Conservation (phyloP, 176 grass and related monocot species). For the Phoenix dactylifera region DNA sequence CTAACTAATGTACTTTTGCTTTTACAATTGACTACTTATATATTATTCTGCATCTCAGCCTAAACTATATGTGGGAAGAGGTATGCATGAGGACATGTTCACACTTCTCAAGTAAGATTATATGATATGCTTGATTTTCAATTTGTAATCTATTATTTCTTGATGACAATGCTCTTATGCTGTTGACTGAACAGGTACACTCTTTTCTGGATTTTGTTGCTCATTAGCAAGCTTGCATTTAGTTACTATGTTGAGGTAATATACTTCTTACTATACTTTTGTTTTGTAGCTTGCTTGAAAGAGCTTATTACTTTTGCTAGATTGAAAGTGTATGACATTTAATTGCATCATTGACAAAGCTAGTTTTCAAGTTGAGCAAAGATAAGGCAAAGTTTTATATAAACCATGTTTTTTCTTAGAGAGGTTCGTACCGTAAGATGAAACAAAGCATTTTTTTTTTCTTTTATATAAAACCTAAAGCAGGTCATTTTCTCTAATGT, state of each 20-base stretch:
- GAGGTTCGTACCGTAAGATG: no score
- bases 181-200: conserved; percentile 58
- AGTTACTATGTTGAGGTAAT: conserved; percentile 99
- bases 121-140: conserved; percentile 13
- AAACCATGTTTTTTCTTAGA: no score
- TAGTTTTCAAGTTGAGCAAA: no score
- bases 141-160: conserved; percentile 5
- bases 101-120: conserved; percentile 84
- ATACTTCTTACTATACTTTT: neutral
- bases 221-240: conserved; percentile 91
- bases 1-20: no score
- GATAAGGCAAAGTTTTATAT: no score
- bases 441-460: neutral
- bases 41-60: conserved; percentile 47
- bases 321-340: no score
- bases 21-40: no score
- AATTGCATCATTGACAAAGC: no score
- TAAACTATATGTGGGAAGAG: conserved; percentile 79
- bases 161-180: conserved; percentile 2
- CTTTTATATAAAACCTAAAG: neutral
- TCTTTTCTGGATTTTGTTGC: conserved; percentile 90
- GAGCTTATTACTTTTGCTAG: no score
- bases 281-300: neutral
- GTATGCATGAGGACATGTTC: conserved; percentile 75
- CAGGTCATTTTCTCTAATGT: no score